phyloP scores from a whole-genome alignment of 164 flowering plant genomes.

The Piper longum region DNA sequence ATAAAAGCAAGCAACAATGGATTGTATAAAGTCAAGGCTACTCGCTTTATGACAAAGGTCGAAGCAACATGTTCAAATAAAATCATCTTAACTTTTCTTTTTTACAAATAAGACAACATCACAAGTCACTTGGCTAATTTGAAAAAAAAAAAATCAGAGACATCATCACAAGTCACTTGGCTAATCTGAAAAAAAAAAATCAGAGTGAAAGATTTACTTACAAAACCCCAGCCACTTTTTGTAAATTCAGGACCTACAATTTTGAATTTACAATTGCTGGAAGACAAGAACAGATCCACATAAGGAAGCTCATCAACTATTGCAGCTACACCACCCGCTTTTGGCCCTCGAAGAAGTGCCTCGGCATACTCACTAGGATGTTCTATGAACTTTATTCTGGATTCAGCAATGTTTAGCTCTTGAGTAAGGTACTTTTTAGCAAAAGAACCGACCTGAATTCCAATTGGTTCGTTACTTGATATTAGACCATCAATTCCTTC shows the following conservation, averaged over 20 bases:
- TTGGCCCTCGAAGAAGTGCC: constrained; percentile 52
- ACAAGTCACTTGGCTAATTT: too few species aligned
- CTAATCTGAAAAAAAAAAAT: too few species aligned
- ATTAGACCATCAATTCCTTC: constrained; percentile 67
- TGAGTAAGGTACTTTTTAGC: constrained; percentile 51
- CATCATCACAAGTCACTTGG: too few species aligned
- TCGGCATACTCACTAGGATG: constrained; percentile 28
- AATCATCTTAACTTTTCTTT: too few species aligned
- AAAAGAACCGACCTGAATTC: constrained; percentile 81
- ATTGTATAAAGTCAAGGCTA: too few species aligned
- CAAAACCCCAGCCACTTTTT: constrained; percentile 95
- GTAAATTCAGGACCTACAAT: constrained; percentile 83
- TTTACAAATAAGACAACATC: too few species aligned
- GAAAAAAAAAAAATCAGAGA: too few species aligned
- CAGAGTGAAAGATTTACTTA: constrained; percentile 27
- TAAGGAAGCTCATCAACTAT: constrained; percentile 93
- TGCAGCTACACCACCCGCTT: constrained; percentile 73
- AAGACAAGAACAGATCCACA: constrained; percentile 50
- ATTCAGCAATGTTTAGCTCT: constrained; percentile 53
- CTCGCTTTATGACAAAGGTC: too few species aligned
- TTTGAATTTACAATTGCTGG: constrained; percentile 37
- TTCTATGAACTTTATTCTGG: constrained; percentile 37
- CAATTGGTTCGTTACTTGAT: constrained; percentile 51
- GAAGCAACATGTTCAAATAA: too few species aligned
- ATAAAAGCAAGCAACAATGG: too few species aligned